Percentiles rank a stretch among this genome's conserved stretches.
phyloP scores from a whole-genome alignment of 352 stramenopile genomes.

The Pythium pyrilobum region DNA sequence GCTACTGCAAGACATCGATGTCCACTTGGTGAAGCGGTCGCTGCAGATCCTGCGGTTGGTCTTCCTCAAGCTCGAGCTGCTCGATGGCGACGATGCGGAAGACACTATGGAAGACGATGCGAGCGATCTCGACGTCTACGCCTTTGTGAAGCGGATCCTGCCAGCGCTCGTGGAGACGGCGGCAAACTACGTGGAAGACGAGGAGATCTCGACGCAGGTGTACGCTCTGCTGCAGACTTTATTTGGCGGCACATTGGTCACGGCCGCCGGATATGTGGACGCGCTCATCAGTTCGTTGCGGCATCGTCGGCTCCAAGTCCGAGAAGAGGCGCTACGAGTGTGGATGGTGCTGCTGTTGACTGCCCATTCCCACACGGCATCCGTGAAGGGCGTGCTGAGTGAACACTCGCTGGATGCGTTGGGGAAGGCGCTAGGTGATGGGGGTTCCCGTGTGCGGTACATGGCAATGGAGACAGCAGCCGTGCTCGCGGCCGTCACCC shows the following conservation, averaged over 20 bases:
- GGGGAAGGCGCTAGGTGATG: slow-evolving; percentile 43
- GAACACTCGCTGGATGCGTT: slow-evolving; percentile 29
- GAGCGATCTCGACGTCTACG: background rate
- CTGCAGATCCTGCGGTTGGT: slow-evolving; percentile 52
- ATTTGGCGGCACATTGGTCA: slow-evolving; percentile 1
- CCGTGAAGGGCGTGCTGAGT: slow-evolving; percentile 5
- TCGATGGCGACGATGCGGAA: slow-evolving; percentile 2
- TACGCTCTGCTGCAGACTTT: slow-evolving; percentile 17
- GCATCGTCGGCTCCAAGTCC: slow-evolving; percentile 50
- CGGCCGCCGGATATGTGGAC: slow-evolving; percentile 17
- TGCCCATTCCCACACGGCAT: slow-evolving; percentile 17
- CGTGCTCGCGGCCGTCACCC: slow-evolving; percentile 27
- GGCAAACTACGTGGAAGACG: slow-evolving; percentile 51
- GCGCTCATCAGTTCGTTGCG: slow-evolving; percentile 31
- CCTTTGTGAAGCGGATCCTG: slow-evolving; percentile 40
- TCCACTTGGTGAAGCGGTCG: slow-evolving; percentile 59
- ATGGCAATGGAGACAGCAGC: slow-evolving; percentile 41
- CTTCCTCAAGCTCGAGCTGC: slow-evolving; percentile 39
- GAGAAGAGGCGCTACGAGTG: slow-evolving; percentile 51
- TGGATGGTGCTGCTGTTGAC: slow-evolving; percentile 52
- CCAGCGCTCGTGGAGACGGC: slow-evolving; percentile 45
- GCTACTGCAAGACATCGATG: slow-evolving; percentile 60
- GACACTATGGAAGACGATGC: background rate
- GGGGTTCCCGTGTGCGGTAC: slow-evolving; percentile 31
- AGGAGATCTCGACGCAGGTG: slow-evolving; percentile 30